Percentiles rank a stretch among this genome's conserved stretches.
Evolutionary conservation across 257 asterid genomes (phyloP).

Genomic region (Solanum phureja): DNA sequence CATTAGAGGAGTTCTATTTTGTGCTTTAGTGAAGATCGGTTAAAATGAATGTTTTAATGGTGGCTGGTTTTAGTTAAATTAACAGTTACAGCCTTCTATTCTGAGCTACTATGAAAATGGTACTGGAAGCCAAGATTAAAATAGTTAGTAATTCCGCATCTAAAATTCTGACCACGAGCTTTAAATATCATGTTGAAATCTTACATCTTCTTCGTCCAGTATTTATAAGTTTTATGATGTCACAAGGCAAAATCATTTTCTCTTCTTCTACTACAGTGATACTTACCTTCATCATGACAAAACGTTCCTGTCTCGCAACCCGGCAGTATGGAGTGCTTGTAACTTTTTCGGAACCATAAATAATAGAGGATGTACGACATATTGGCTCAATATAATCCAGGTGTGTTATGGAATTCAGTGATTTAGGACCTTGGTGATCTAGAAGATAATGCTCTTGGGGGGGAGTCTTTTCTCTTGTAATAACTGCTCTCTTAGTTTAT

Average conservation of each 20-base stretch:
- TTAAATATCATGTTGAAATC: too few species aligned
- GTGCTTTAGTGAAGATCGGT: not conserved
- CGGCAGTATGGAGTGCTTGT: constrained; percentile 65
- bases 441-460: not conserved
- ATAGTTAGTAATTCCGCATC: not conserved
- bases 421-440: not conserved
- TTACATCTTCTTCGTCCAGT: not conserved
- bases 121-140: not conserved
- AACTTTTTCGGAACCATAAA: constrained; percentile 54
- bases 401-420: constrained; percentile 9
- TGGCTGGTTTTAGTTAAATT: not conserved
- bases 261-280: constrained; percentile 42
- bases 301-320: constrained; percentile 46
- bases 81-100: not conserved
- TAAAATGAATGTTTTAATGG: not conserved
- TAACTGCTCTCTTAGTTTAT: not conserved
- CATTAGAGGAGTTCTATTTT: not conserved
- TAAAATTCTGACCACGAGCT: not conserved
- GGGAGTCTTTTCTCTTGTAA: not conserved
- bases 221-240: too few species aligned
- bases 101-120: not conserved
- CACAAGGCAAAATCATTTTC: not conserved
- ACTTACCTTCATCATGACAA: constrained; percentile 61
- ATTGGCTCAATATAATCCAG: constrained; percentile 73
- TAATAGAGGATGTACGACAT: constrained; percentile 40